phyloP scores from a whole-genome alignment of 305 asterid species.

The Solanum chacoense region DNA sequence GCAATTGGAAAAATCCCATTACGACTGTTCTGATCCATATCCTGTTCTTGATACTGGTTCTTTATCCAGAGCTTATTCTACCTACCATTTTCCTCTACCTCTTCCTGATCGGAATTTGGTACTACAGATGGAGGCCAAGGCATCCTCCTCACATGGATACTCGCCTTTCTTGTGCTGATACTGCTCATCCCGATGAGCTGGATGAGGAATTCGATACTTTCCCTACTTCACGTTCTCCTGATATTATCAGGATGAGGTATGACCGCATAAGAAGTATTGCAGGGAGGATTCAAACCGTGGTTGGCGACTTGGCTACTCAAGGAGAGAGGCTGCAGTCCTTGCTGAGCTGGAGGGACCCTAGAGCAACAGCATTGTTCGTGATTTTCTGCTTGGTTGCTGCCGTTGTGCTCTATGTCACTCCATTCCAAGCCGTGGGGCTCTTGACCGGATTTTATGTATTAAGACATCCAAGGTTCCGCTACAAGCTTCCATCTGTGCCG shows the following conservation, averaged over 20 bases:
- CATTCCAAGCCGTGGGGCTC: constrained; percentile 51
- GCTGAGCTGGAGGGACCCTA: constrained; percentile 77
- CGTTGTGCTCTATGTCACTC: constrained; percentile 48
- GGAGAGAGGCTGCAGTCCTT: constrained; percentile 66
- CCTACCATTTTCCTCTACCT: constrained; percentile 59
- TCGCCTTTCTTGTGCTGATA: constrained; percentile 52
- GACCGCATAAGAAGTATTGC: constrained; percentile 74
- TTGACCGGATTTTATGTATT: constrained; percentile 42
- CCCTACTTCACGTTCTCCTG: constrained; percentile 50
- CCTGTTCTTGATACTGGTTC: constrained; percentile 46
- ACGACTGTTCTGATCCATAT: constrained; percentile 55
- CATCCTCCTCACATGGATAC: constrained; percentile 78
- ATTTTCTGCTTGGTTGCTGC: constrained; percentile 56
- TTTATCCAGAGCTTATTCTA: constrained; percentile 52
- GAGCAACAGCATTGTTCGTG: constrained; percentile 57
- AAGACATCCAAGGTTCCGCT: constrained; percentile 69
- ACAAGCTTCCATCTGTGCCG: constrained; percentile 60
- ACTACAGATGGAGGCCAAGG: constrained; percentile 61
- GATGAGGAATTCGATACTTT: constrained; percentile 66
- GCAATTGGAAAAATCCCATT: constrained; percentile 64
- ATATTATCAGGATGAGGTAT: constrained; percentile 52
- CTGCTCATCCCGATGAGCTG: constrained; percentile 47
- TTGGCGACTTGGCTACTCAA: constrained; percentile 71
- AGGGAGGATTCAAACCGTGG: constrained; percentile 63
- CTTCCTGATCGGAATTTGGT: constrained; percentile 55